Conservation (phyloP, 2,329 filamentous ascomycete genomes). For the Diaporthe nobilis region DNA sequence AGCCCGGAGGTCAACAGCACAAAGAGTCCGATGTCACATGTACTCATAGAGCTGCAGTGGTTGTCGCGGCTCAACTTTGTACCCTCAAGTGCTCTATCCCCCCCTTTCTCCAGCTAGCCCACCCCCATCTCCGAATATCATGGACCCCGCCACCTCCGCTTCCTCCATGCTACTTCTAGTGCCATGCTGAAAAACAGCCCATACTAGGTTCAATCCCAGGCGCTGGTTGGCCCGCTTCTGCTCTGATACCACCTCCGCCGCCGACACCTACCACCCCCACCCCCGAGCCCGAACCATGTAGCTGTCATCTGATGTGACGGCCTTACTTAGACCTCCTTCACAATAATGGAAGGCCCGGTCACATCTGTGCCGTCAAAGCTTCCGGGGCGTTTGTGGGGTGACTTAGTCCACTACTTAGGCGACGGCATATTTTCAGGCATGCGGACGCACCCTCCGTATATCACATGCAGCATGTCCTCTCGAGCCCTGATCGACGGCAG, state of each 20-base stretch:
- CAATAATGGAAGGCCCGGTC: background rate
- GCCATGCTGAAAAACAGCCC: background rate
- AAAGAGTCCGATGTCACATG: background rate
- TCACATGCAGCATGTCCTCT: conserved; percentile 17
- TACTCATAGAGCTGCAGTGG: background rate
- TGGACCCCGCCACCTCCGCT: conserved; percentile 33
- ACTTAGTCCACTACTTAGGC: background rate
- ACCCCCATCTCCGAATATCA: conserved; percentile 20
- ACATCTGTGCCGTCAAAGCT: background rate
- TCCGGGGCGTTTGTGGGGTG: conserved; percentile 21
- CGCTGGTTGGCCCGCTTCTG: conserved; percentile 34
- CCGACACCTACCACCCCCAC: conserved; percentile 36
- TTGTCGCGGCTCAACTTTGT: conserved; percentile 1
- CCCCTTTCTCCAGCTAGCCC: background rate
- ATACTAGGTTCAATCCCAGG: background rate
- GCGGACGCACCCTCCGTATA: conserved; percentile 4
- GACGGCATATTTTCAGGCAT: background rate
- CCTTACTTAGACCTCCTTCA: background rate
- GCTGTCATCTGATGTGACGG: conserved; percentile 22
- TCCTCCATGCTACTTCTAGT: background rate
- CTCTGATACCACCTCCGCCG: conserved; percentile 32
- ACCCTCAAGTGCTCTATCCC: no score
- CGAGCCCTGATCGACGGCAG: conserved; percentile 7
- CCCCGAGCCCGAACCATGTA: conserved; percentile 8
- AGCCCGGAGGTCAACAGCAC: background rate